Percentiles rank a stretch among this genome's conserved stretches.
Conservation (phyloP, 768 basidiomycete genomes). For the Mrakia gelida region DNA sequence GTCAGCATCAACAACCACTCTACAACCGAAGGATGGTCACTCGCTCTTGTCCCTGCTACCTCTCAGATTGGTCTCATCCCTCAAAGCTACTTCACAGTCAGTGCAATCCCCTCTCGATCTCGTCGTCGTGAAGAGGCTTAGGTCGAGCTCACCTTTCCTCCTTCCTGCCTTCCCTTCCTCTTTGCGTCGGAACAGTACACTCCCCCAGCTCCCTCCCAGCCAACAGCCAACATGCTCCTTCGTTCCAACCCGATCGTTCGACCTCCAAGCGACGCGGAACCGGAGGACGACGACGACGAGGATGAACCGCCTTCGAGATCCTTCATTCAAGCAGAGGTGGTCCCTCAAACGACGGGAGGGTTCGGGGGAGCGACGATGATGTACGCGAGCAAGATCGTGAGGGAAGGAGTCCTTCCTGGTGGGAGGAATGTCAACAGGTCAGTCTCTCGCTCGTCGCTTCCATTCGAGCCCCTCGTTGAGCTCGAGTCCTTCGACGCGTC, state of each 20-base stretch:
- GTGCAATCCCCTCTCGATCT: not conserved
- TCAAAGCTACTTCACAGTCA: constrained; percentile 21
- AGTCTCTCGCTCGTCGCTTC: not conserved
- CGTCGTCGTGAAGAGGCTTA: too few relatives aligned
- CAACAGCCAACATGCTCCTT: constrained; percentile 9
- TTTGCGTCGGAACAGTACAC: not conserved
- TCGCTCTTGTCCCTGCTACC: constrained; percentile 18
- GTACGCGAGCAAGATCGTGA: constrained; percentile 17
- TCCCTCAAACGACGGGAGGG: constrained; percentile 15
- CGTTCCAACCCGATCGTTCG: not conserved
- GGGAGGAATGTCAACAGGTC: constrained; percentile 63
- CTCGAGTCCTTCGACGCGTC: not conserved
- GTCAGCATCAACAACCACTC: not conserved
- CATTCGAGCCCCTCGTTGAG: too few relatives aligned
- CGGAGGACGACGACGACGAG: not conserved
- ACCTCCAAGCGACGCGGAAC: not conserved
- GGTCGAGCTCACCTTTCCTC: not conserved
- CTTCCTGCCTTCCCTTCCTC: not conserved
- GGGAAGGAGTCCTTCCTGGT: constrained; percentile 56
- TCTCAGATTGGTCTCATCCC: constrained; percentile 28
- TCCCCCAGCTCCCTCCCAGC: not conserved
- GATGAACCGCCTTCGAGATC: not conserved
- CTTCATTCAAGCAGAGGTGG: not conserved
- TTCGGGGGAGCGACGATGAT: constrained; percentile 1
- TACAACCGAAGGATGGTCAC: constrained; percentile 24